These are phyloP conservation scores for Elaeagnus macrophylla DNA, from an alignment of 306 rosid species.

Conservation along the genomic window DNA sequence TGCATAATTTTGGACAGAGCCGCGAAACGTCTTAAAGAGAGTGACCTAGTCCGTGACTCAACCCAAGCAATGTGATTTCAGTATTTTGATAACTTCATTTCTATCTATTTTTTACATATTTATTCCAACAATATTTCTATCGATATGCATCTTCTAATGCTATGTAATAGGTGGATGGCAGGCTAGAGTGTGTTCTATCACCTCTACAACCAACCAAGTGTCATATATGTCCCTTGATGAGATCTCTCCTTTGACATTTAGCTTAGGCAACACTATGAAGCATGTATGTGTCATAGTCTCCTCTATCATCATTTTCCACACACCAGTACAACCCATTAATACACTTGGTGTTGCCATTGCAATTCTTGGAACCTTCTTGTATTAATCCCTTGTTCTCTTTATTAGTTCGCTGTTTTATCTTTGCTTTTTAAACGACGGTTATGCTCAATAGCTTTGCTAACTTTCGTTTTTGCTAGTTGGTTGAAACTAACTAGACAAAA, in stretches of 20 bases:
- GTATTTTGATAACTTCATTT: too few relatives aligned
- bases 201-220: conserved; percentile 87
- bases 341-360: conserved; percentile 96
- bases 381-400: conserved; percentile 20
- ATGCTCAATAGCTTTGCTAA: neutral
- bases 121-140: too few relatives aligned
- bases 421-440: neutral
- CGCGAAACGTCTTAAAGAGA: too few relatives aligned
- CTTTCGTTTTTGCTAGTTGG: too few relatives aligned
- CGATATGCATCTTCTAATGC: too few relatives aligned
- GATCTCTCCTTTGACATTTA: conserved; percentile 94
- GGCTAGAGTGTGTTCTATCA: conserved; percentile 94
- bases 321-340: conserved; percentile 86
- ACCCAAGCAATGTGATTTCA: too few relatives aligned
- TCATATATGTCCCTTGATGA: conserved; percentile 95
- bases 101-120: too few relatives aligned
- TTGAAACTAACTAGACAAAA: too few relatives aligned
- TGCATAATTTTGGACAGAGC: too few relatives aligned
- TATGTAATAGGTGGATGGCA: conserved; percentile 70
- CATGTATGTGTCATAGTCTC: conserved; percentile 92
- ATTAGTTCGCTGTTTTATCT: neutral
- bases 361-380: conserved; percentile 81
- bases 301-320: conserved; percentile 87
- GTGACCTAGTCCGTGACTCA: too few relatives aligned
- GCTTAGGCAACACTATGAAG: conserved; percentile 97